Percentiles rank a stretch among this genome's conserved stretches.
Conservation (phyloP, 2,329 filamentous ascomycete species). For the Sporothrix brunneoviolacea region DNA sequence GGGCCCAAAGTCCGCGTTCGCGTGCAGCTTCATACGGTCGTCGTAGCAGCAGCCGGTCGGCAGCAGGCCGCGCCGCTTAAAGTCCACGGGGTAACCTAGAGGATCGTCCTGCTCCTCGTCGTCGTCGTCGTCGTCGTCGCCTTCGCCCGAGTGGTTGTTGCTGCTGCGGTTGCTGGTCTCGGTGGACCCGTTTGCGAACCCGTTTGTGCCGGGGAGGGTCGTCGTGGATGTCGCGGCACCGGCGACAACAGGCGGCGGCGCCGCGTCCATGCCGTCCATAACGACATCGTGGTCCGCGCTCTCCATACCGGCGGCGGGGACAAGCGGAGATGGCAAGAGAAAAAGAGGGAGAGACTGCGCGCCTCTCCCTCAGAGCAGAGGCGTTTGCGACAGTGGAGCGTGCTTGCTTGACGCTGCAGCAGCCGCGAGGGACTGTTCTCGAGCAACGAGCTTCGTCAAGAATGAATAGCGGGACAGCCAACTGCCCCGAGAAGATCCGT, state of each 20-base stretch:
- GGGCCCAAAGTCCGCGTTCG: slow-evolving; percentile 68
- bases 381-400: not conserved
- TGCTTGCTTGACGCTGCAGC: too few relatives aligned
- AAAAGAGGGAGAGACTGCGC: slow-evolving; percentile 4
- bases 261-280: slow-evolving; percentile 19
- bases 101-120: slow-evolving; percentile 29
- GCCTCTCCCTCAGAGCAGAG: slow-evolving; percentile 3
- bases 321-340: not conserved
- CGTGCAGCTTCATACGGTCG: slow-evolving; percentile 90
- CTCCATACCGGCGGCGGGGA: slow-evolving; percentile 1
- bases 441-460: too few relatives aligned
- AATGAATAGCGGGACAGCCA: too few relatives aligned
- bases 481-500: too few relatives aligned
- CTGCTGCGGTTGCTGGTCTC: not conserved
- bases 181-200: not conserved
- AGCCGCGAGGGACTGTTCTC: too few relatives aligned
- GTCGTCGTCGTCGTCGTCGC: slow-evolving; percentile 34
- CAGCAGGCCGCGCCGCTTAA: slow-evolving; percentile 43
- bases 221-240: not conserved
- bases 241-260: not conserved
- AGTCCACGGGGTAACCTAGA: slow-evolving; percentile 25
- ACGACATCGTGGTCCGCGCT: slow-evolving; percentile 18
- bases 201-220: not conserved
- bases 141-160: slow-evolving; percentile 22
- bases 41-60: slow-evolving; percentile 84